Evolutionary conservation across 768 basidiomycete species (phyloP).

Genomic region (Crucibulum laeve): DNA sequence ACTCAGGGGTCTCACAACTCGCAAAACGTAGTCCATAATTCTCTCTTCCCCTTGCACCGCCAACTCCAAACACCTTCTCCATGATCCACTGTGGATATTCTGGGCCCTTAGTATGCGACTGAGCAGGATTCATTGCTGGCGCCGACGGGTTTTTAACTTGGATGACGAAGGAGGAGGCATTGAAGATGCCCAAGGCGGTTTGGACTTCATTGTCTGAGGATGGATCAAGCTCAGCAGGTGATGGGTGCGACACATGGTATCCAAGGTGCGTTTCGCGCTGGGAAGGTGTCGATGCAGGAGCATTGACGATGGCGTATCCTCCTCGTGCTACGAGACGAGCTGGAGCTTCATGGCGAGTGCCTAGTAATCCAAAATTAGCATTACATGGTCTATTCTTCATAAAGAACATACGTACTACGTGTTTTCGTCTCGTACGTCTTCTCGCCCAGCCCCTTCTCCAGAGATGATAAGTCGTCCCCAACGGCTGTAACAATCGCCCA

Average conservation of each 20-base stretch:
- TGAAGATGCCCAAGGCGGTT: slow-evolving; percentile 45
- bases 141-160: slow-evolving; percentile 62
- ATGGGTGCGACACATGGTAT: slow-evolving; percentile 53
- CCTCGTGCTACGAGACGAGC: slow-evolving; percentile 54
- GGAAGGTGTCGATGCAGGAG: slow-evolving; percentile 37
- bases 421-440: slow-evolving; percentile 62
- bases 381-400: not conserved
- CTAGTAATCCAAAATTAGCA: slow-evolving; percentile 17
- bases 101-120: slow-evolving; percentile 27
- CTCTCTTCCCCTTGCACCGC: slow-evolving; percentile 33
- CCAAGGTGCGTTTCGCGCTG: slow-evolving; percentile 50
- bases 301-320: slow-evolving; percentile 56
- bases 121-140: slow-evolving; percentile 28
- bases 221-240: slow-evolving; percentile 36
- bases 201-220: slow-evolving; percentile 58
- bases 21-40: slow-evolving; percentile 47
- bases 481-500: slow-evolving; percentile 50
- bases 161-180: slow-evolving; percentile 49
- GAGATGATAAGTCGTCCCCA: slow-evolving; percentile 42
- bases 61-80: slow-evolving; percentile 40
- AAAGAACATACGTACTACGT: slow-evolving; percentile 29
- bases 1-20: slow-evolving; percentile 41
- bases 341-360: slow-evolving; percentile 46
- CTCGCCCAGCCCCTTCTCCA: slow-evolving; percentile 45
- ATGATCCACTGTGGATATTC: slow-evolving; percentile 45